Conservation (phyloP, 306 rosid genomes). For the Inga laurina region DNA sequence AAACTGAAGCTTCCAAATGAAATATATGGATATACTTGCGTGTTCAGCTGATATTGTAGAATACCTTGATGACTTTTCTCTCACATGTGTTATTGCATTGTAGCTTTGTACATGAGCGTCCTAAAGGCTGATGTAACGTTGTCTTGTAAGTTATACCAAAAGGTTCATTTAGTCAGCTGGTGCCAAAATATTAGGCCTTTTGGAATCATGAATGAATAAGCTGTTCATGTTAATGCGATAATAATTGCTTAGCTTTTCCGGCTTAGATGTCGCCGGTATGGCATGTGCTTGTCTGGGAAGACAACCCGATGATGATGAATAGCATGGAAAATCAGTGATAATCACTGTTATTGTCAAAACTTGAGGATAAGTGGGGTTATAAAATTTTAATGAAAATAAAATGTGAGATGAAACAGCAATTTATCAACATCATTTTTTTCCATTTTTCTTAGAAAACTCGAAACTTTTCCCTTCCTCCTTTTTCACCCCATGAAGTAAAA, state of each 20-base stretch:
- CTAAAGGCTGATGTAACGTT: conserved; percentile 7
- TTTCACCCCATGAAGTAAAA: not conserved
- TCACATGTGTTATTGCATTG: not conserved
- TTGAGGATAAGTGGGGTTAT: no score
- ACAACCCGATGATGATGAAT: not conserved
- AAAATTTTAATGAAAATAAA: no score
- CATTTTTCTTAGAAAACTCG: no score
- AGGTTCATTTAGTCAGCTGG: conserved; percentile 7
- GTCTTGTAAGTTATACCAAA: not conserved
- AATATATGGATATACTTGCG: conserved; percentile 5
- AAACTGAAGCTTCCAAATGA: conserved; percentile 22
- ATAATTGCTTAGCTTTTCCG: not conserved
- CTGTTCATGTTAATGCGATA: not conserved
- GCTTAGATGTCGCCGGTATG: not conserved
- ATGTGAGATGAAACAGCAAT: no score
- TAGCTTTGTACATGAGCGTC: conserved; percentile 13
- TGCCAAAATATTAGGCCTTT: conserved; percentile 1
- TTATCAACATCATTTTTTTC: no score
- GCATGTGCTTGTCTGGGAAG: not conserved
- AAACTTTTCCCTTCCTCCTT: no score
- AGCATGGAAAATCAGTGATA: not conserved
- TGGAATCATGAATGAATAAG: not conserved
- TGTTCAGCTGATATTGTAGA: conserved; percentile 12
- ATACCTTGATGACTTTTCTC: not conserved
- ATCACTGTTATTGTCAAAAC: not conserved